Conservation (phyloP, 768 basidiomycete species). For the Cantharellus cinnabarinus region DNA sequence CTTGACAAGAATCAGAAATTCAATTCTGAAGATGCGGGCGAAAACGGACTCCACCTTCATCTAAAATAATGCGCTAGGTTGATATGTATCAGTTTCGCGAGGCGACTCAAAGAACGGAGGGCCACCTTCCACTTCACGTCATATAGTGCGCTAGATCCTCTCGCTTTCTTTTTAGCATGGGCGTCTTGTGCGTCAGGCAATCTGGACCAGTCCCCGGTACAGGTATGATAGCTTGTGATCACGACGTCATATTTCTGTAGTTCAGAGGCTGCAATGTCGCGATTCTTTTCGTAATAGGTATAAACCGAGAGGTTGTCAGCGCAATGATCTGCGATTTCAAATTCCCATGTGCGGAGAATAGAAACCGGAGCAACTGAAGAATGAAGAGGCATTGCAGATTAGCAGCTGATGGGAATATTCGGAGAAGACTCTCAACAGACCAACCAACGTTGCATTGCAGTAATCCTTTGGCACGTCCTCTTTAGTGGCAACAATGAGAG, state of each 20-base stretch:
- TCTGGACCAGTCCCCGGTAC: conserved; percentile 30
- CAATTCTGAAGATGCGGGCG: background rate
- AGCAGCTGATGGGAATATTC: background rate
- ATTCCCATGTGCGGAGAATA: conserved; percentile 75
- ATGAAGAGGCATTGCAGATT: background rate
- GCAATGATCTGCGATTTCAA: conserved; percentile 61
- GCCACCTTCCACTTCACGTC: conserved; percentile 62
- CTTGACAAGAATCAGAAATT: background rate
- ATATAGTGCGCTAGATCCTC: conserved; percentile 28
- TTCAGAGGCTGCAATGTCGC: conserved; percentile 34
- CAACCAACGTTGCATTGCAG: conserved; percentile 58
- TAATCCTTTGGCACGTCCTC: conserved; percentile 33
- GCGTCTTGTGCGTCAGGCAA: background rate
- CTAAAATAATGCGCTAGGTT: conserved; percentile 50
- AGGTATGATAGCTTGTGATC: conserved; percentile 67
- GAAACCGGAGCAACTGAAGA: conserved; percentile 57
- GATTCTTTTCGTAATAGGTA: conserved; percentile 55
- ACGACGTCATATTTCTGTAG: conserved; percentile 55
- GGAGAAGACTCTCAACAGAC: conserved; percentile 21
- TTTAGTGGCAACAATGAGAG: conserved; percentile 62
- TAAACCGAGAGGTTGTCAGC: conserved; percentile 31
- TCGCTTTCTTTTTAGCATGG: conserved; percentile 5
- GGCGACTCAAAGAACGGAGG: background rate
- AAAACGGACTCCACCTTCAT: conserved; percentile 31
- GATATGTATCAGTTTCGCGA: background rate